Conservation (phyloP, 176 grass and related monocot species). For the Phoenix dactylifera region DNA sequence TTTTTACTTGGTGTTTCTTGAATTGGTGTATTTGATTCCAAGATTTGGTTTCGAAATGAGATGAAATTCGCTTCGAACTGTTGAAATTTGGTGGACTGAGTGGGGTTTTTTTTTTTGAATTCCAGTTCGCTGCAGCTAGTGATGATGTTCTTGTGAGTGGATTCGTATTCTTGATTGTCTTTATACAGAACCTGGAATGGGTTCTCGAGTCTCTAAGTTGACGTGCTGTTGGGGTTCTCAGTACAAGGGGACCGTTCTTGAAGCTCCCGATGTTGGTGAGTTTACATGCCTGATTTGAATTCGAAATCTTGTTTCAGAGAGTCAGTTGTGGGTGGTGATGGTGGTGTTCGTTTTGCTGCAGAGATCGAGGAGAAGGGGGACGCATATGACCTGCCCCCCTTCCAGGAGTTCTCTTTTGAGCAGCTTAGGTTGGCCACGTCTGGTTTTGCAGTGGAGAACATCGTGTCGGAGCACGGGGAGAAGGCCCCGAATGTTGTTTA, state of each 20-base stretch:
- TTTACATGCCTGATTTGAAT: not conserved
- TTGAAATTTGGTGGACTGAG: no score
- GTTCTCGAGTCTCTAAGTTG: constrained; percentile 56
- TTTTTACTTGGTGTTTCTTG: no score
- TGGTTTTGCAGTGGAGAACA: constrained; percentile 73
- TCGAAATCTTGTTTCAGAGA: no score
- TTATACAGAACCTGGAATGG: constrained; percentile 36
- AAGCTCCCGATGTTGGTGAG: constrained; percentile 37
- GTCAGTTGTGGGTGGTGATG: no score
- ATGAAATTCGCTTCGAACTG: no score
- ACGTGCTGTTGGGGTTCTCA: constrained; percentile 55
- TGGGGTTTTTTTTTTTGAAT: no score
- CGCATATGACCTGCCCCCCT: constrained; percentile 59
- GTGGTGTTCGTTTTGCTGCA: constrained; percentile 6
- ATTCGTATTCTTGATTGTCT: not conserved
- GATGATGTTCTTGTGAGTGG: no score
- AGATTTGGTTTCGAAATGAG: no score
- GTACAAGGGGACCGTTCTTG: constrained; percentile 36
- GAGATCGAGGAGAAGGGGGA: constrained; percentile 59
- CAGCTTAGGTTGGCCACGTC: constrained; percentile 80
- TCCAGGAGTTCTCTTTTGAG: constrained; percentile 89
- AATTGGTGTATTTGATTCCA: no score
- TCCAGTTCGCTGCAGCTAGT: not conserved
- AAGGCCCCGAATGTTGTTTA: constrained; percentile 98
- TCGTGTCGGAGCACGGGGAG: constrained; percentile 90